Evolutionary conservation across 1,139 yeast species (phyloP).

Genomic region (Meyerozyma elateridarum): DNA sequence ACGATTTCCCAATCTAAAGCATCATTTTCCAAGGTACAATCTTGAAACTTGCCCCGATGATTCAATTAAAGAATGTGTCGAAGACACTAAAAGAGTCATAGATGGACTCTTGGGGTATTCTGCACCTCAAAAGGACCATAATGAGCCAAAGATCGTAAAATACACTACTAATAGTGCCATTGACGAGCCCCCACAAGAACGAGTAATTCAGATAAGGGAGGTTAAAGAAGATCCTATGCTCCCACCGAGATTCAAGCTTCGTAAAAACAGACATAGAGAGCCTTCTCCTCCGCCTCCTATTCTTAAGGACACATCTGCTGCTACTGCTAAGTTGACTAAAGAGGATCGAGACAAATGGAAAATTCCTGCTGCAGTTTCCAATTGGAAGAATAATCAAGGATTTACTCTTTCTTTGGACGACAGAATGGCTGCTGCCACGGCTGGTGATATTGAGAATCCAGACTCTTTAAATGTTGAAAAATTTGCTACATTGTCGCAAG

Average conservation of each 20-base stretch:
- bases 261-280: conserved; percentile 61
- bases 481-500: conserved; percentile 61
- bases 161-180: conserved; percentile 17
- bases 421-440: conserved; percentile 59
- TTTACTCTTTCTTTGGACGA: conserved; percentile 80
- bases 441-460: conserved; percentile 20
- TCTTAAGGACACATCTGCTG: conserved; percentile 22
- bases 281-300: conserved; percentile 66
- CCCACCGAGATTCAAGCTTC: conserved; percentile 73
- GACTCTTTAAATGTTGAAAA: conserved; percentile 50
- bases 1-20: conserved; percentile 36
- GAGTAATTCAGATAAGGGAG: conserved; percentile 27
- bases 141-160: conserved; percentile 18
- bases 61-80: conserved; percentile 20
- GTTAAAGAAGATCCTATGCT: conserved; percentile 76
- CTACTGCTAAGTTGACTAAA: conserved; percentile 47
- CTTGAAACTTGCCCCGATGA: conserved; percentile 27
- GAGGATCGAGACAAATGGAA: conserved; percentile 82
- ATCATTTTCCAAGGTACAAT: conserved; percentile 34
- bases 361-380: conserved; percentile 88
- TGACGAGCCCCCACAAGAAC: conserved; percentile 16
- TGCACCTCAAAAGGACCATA: conserved; percentile 11
- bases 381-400: conserved; percentile 95
- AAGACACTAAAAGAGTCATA: conserved; percentile 27
- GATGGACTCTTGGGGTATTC: conserved; percentile 19